These are phyloP conservation scores for Cicer pinnatifidum DNA, from an alignment of 306 rosid species.

Conservation along the genomic window DNA sequence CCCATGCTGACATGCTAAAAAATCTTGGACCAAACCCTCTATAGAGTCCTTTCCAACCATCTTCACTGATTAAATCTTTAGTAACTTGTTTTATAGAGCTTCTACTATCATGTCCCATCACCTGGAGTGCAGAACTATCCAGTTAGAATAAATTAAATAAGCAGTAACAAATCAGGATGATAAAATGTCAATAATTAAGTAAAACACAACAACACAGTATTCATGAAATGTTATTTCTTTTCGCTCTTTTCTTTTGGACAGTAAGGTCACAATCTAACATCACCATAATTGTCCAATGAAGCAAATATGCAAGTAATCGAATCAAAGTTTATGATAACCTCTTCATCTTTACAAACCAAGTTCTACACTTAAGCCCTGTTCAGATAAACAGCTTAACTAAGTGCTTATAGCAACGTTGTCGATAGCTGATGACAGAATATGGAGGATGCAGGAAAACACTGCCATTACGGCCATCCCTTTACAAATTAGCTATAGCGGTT, in stretches of 20 bases:
- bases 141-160: conserved; percentile 33
- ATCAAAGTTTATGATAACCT: not conserved
- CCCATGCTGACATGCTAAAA: conserved; percentile 95
- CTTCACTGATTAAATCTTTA: conserved; percentile 71
- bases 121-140: conserved; percentile 58
- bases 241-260: conserved; percentile 10
- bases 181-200: conserved; percentile 10
- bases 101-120: conserved; percentile 70
- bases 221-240: conserved; percentile 15
- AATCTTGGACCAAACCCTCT: conserved; percentile 97
- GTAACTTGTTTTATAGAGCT: conserved; percentile 72
- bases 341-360: not conserved
- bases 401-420: no score
- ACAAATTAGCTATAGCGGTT: no score
- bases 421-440: no score
- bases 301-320: not conserved
- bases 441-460: no score
- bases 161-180: conserved; percentile 30
- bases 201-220: conserved; percentile 1
- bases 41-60: conserved; percentile 95
- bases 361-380: not conserved
- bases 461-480: no score
- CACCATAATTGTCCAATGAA: not conserved
- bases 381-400: no score
- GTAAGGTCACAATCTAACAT: conserved; percentile 15